Percentiles rank a stretch among this genome's conserved stretches.
Evolutionary conservation across 2,329 filamentous ascomycete genomes (phyloP).

Genomic region (Pseudocercospora macadamiae): DNA sequence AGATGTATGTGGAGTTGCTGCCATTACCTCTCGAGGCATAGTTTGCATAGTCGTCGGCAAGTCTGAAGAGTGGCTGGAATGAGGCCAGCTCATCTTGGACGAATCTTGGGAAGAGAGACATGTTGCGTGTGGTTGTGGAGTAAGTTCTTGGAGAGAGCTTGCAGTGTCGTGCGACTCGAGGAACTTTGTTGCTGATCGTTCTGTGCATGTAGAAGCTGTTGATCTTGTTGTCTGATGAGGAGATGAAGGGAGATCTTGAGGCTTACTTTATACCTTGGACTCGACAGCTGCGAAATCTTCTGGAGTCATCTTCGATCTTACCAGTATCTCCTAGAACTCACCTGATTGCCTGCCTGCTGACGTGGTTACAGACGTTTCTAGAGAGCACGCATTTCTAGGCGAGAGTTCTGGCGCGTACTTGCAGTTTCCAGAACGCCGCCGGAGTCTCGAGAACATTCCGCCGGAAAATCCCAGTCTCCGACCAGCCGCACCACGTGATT

Average conservation of each 20-base stretch:
- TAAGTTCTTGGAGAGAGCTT: constrained; percentile 26
- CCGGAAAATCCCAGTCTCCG: no score
- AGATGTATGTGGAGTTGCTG: constrained; percentile 13
- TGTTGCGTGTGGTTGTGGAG: constrained; percentile 36
- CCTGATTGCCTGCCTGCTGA: constrained; percentile 17
- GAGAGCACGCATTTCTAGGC: not conserved
- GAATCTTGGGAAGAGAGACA: constrained; percentile 43
- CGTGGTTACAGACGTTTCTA: not conserved
- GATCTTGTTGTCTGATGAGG: constrained; percentile 32
- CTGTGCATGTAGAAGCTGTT: constrained; percentile 33
- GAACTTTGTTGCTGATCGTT: constrained; percentile 32
- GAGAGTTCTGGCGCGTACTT: constrained; percentile 14
- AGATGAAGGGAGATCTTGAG: constrained; percentile 5
- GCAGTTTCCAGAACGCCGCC: constrained; percentile 14
- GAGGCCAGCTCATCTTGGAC: constrained; percentile 39
- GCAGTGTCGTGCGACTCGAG: constrained; percentile 34
- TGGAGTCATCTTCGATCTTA: constrained; percentile 18
- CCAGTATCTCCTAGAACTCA: constrained; percentile 19
- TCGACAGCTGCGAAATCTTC: constrained; percentile 13
- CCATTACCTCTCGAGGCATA: constrained; percentile 36
- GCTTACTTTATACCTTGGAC: constrained; percentile 24
- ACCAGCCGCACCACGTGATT: no score
- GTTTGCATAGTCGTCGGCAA: constrained; percentile 50
- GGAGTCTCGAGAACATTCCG: constrained; percentile 1
- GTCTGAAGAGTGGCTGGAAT: constrained; percentile 47